A percentile compares a stretch with the other conserved stretches of the same genome.
Evolutionary conservation across 2,329 filamentous ascomycete species (phyloP).

Genomic region (Ceratocystis papillata): DNA sequence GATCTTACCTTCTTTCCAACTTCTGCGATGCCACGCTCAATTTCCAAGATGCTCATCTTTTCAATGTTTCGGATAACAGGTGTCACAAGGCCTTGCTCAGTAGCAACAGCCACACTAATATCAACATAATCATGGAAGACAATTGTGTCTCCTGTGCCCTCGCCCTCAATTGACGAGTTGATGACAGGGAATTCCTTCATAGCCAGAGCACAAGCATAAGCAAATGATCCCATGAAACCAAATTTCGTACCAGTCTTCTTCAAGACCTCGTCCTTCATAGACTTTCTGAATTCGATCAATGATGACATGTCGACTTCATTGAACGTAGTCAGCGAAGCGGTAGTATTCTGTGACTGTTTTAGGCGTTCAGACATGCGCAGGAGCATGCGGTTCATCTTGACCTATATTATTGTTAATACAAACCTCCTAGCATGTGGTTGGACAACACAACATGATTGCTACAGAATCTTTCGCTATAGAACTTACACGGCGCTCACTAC

Average conservation of each 20-base stretch:
- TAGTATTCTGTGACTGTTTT: conserved; percentile 98
- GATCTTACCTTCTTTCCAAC: conserved; percentile 77
- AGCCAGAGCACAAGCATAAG: conserved; percentile 75
- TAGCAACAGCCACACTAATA: conserved; percentile 92
- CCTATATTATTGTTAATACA: conserved; percentile 40
- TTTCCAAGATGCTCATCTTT: conserved; percentile 72
- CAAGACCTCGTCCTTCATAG: conserved; percentile 91
- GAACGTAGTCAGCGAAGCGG: conserved; percentile 93
- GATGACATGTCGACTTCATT: conserved; percentile 99
- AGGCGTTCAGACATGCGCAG: conserved; percentile 92
- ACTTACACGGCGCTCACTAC: conserved; percentile 79
- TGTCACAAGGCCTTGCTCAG: conserved; percentile 93
- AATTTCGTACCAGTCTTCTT: conserved; percentile 97
- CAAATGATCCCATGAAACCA: conserved; percentile 99
- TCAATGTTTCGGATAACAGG: conserved; percentile 93
- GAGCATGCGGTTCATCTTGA: conserved; percentile 99
- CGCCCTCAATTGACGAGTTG: conserved; percentile 94
- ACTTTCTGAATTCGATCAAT: conserved; percentile 91
- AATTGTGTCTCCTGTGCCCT: conserved; percentile 89
- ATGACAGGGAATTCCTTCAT: conserved; percentile 92
- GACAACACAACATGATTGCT: too few relatives aligned
- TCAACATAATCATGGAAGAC: conserved; percentile 98
- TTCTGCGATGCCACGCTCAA: conserved; percentile 84
- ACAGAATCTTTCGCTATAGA: not conserved
- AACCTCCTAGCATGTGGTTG: not conserved